These are phyloP conservation scores for Rhododendron griersonianum DNA, from an alignment of 148 eudicot species.

Conservation along the genomic window DNA sequence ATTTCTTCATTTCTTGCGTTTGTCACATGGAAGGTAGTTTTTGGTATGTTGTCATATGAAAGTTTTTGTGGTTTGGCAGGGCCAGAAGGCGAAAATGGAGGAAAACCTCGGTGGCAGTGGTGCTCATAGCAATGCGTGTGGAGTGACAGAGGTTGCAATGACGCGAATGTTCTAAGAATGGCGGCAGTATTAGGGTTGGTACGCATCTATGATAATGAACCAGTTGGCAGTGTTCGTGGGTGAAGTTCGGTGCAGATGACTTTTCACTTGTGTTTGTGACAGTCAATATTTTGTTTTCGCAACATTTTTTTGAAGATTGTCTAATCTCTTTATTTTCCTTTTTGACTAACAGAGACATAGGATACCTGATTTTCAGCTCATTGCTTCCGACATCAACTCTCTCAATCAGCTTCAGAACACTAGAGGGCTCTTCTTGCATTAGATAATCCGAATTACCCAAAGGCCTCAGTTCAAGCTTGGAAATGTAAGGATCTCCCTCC, in stretches of 20 bases:
- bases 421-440: conserved; percentile 2
- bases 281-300: neutral
- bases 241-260: neutral
- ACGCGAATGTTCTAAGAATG: neutral
- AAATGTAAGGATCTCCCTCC: conserved; percentile 31
- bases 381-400: conserved; percentile 36
- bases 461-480: conserved; percentile 35
- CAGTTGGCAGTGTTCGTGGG: neutral
- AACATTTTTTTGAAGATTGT: neutral
- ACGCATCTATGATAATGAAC: neutral
- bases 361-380: conserved; percentile 30
- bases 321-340: neutral
- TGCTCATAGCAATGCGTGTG: neutral
- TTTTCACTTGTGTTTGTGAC: neutral
- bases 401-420: conserved; percentile 22
- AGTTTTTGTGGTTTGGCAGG: neutral
- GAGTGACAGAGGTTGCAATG: neutral
- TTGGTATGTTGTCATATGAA: neutral
- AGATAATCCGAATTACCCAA: conserved; percentile 20
- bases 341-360: neutral
- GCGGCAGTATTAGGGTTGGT: neutral
- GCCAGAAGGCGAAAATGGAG: neutral
- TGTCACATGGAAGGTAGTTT: neutral
- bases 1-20: neutral
- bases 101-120: neutral